These are phyloP conservation scores for Sphaerulina musiva DNA, from an alignment of 2,329 filamentous ascomycete species.

Conservation along the genomic window DNA sequence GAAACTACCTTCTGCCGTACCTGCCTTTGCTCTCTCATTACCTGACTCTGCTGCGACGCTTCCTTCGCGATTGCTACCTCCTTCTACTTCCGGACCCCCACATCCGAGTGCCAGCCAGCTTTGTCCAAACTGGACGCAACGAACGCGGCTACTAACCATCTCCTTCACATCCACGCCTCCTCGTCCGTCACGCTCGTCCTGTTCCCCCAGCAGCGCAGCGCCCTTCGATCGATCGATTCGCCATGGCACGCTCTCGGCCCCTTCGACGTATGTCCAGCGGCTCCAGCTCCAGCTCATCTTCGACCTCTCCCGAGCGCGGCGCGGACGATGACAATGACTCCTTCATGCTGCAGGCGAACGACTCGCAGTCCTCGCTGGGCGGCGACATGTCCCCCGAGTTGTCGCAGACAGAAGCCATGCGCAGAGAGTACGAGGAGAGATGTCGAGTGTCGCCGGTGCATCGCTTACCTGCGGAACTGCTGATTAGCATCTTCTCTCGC, in stretches of 20 bases:
- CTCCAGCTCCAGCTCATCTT: slow-evolving; percentile 53
- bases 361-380: slow-evolving; percentile 86
- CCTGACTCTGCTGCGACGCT: too few species aligned
- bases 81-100: too few species aligned
- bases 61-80: too few species aligned
- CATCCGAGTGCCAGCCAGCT: too few species aligned
- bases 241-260: slow-evolving; percentile 27
- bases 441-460: slow-evolving; percentile 71
- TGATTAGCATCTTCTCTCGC: slow-evolving; percentile 87
- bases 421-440: slow-evolving; percentile 52
- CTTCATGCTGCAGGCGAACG: slow-evolving; percentile 73
- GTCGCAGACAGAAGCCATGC: slow-evolving; percentile 61
- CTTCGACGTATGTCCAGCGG: slow-evolving; percentile 30
- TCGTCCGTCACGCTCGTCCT: background rate
- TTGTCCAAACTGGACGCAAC: too few species aligned
- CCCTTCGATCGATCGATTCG: background rate
- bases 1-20: too few species aligned
- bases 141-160: background rate
- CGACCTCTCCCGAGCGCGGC: slow-evolving; percentile 65
- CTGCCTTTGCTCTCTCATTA: too few species aligned
- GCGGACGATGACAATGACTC: slow-evolving; percentile 93
- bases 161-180: background rate
- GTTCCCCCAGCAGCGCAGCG: background rate
- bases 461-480: slow-evolving; percentile 83
- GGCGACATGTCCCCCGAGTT: slow-evolving; percentile 51